phyloP scores from a whole-genome alignment of 768 basidiomycete species.

The Mycena metata region DNA sequence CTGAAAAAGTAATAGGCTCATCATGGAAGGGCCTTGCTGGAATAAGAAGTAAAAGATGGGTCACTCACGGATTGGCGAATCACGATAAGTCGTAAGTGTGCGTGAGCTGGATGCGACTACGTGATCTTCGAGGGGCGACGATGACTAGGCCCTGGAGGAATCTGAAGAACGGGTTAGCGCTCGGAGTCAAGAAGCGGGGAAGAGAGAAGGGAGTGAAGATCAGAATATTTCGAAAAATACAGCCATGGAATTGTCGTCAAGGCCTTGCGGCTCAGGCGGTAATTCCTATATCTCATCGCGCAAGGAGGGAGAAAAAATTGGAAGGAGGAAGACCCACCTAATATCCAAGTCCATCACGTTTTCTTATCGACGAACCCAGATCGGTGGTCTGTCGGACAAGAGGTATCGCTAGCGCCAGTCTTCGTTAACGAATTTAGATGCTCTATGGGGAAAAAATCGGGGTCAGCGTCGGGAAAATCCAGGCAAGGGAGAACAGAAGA shows the following conservation, averaged over 20 bases:
- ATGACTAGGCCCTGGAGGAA: no score
- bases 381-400: no score
- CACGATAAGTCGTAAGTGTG: no score
- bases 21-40: constrained; percentile 20
- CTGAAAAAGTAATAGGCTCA: constrained; percentile 36
- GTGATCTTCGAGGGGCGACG: not conserved
- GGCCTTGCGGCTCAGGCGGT: constrained; percentile 79
- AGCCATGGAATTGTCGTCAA: constrained; percentile 66
- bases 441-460: no score
- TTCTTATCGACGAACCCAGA: no score
- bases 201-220: not conserved
- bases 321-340: not conserved
- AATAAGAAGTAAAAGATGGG: no score
- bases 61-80: constrained; percentile 9
- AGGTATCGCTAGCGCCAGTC: no score
- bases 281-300: constrained; percentile 82
- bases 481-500: not conserved
- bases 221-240: constrained; percentile 2
- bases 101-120: no score
- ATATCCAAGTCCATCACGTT: not conserved
- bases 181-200: not conserved
- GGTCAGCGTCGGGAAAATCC: no score
- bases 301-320: constrained; percentile 24
- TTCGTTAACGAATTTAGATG: no score
- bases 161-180: no score